Evolutionary conservation across 805 yeast species (phyloP).

Genomic region (Ogataea degrootiae): DNA sequence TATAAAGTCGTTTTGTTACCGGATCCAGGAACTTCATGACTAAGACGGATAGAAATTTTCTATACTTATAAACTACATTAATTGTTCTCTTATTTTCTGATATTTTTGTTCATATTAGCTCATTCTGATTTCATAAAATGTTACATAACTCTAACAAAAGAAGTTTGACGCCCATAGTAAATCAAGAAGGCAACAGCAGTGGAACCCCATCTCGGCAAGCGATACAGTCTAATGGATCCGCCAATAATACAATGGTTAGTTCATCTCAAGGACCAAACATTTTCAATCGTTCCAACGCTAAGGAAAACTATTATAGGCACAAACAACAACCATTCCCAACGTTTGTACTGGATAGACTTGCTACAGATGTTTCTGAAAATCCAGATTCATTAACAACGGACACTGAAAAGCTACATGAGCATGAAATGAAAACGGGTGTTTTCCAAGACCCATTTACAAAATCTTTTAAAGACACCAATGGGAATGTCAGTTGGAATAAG

Average conservation of each 20-base stretch:
- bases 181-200: background rate
- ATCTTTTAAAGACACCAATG: constrained; percentile 10
- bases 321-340: constrained; percentile 47
- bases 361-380: constrained; percentile 23
- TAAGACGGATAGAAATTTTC: too few species aligned
- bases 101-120: too few species aligned
- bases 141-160: too few species aligned
- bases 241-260: constrained; percentile 2
- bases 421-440: background rate
- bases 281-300: constrained; percentile 7
- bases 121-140: too few species aligned
- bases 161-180: too few species aligned
- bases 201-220: background rate
- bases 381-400: background rate
- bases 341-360: constrained; percentile 56
- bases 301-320: constrained; percentile 16
- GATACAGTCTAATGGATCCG: background rate
- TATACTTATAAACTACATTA: too few species aligned
- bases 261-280: constrained; percentile 9
- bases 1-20: too few species aligned
- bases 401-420: background rate
- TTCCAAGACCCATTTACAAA: constrained; percentile 19
- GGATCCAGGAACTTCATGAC: too few species aligned
- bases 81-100: too few species aligned
- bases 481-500: constrained; percentile 17